Conservation (phyloP, 148 eudicot genomes). For the Euryodendron excelsum region DNA sequence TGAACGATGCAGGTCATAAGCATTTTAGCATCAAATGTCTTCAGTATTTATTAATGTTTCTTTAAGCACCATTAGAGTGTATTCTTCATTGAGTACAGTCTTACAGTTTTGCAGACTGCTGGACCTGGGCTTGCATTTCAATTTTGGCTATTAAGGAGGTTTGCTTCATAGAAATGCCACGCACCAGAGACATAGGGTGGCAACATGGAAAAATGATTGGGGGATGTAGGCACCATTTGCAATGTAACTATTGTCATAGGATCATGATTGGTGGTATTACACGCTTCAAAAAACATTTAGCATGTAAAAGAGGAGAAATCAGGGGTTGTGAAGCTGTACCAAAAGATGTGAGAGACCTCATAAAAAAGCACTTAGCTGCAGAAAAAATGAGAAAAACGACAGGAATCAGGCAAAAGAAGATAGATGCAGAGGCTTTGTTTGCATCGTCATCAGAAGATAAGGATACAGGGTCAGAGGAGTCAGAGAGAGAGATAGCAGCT, state of each 20-base stretch:
- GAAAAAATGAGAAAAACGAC: background rate
- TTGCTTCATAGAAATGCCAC: slow-evolving; percentile 6
- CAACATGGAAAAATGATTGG: slow-evolving; percentile 19
- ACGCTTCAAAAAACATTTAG: slow-evolving; percentile 18
- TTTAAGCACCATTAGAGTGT: background rate
- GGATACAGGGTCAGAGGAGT: slow-evolving; percentile 9
- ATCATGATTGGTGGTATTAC: slow-evolving; percentile 13
- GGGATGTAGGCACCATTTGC: slow-evolving; percentile 13
- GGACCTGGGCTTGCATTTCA: background rate
- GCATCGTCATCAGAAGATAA: slow-evolving; percentile 6
- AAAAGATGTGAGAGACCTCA: slow-evolving; percentile 4
- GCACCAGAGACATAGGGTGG: slow-evolving; percentile 15
- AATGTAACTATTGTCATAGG: slow-evolving; percentile 15
- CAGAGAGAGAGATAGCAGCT: slow-evolving; percentile 19
- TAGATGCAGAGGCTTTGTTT: background rate
- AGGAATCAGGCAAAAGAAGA: too few relatives aligned
- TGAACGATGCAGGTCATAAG: too few relatives aligned
- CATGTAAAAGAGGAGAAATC: slow-evolving; percentile 4
- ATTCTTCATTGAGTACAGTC: background rate
- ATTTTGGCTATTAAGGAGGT: background rate
- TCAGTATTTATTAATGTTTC: background rate
- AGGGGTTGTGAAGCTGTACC: slow-evolving; percentile 14
- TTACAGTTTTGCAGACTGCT: slow-evolving; percentile 7
- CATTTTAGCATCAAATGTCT: too few relatives aligned
- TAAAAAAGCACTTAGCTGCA: background rate